phyloP scores from a whole-genome alignment of 306 rosid genomes.

The Biancaea sappan region DNA sequence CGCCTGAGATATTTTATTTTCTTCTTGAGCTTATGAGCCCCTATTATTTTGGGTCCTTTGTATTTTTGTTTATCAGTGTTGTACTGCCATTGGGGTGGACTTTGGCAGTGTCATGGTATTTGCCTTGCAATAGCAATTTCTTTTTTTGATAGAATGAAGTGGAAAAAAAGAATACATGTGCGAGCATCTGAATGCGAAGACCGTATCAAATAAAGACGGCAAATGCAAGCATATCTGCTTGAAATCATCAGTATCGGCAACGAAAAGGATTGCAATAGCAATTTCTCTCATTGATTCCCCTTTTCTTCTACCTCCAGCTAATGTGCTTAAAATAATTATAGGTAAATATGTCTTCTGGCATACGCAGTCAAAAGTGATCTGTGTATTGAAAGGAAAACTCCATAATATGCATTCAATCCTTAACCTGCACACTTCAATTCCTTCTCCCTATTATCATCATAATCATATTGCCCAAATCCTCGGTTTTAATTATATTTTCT shows the following conservation, averaged over 20 bases:
- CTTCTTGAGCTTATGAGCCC: neutral
- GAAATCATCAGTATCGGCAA: conserved; percentile 45
- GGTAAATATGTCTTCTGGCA: neutral
- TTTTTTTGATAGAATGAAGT: too few species aligned
- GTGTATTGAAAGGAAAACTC: neutral
- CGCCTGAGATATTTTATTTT: neutral
- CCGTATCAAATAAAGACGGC: conserved; percentile 37
- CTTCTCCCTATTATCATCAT: neutral
- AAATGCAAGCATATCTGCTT: conserved; percentile 56
- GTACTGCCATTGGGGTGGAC: conserved; percentile 4
- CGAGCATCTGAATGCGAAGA: conserved; percentile 61
- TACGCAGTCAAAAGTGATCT: neutral
- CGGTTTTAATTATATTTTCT: neutral
- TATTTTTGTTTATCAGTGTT: neutral
- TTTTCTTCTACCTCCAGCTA: neutral
- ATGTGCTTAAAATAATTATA: neutral
- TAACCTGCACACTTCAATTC: neutral
- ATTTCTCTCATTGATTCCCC: neutral
- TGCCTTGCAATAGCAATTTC: neutral
- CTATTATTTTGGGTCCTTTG: neutral
- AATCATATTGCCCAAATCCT: neutral
- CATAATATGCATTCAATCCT: neutral
- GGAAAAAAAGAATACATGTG: neutral
- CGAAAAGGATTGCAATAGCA: conserved; percentile 39
- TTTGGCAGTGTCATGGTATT: neutral